phyloP scores from a whole-genome alignment of 495 filamentous ascomycete species.

The Letharia lupina region DNA sequence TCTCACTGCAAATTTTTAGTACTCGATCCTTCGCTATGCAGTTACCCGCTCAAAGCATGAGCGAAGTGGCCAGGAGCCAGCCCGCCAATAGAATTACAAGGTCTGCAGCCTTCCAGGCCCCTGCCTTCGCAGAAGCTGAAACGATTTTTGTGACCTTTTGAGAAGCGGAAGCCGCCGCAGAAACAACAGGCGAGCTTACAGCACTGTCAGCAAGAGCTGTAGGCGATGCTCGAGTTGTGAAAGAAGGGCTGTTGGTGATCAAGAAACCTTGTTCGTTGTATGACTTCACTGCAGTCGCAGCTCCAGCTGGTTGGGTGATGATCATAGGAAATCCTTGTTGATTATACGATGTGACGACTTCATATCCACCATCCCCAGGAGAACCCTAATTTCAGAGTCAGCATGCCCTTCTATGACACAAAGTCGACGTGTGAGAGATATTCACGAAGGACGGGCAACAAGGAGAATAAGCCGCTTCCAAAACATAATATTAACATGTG shows the following conservation, averaged over 20 bases:
- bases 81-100: neutral
- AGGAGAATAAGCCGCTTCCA: neutral
- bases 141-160: conserved; percentile 10
- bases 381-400: conserved; percentile 11
- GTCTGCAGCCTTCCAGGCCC: neutral
- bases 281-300: conserved; percentile 26
- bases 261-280: conserved; percentile 38
- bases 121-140: neutral
- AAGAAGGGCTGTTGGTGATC: conserved; percentile 27
- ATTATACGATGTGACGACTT: conserved; percentile 35
- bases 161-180: conserved; percentile 10
- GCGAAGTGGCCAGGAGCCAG: neutral
- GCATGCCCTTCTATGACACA: neutral
- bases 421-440: neutral
- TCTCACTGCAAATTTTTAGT: neutral
- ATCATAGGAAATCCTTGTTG: conserved; percentile 37
- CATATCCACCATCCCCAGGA: conserved; percentile 40
- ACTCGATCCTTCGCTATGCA: conserved; percentile 7
- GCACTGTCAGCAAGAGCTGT: conserved; percentile 14
- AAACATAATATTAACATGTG: neutral
- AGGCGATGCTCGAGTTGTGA: conserved; percentile 17
- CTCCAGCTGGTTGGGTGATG: conserved; percentile 30
- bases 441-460: neutral
- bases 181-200: conserved; percentile 4
- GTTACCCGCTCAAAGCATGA: neutral